These are phyloP conservation scores for Mucor plumbeus DNA, from an alignment of 371 early-diverging fungal genomes.

Conservation along the genomic window DNA sequence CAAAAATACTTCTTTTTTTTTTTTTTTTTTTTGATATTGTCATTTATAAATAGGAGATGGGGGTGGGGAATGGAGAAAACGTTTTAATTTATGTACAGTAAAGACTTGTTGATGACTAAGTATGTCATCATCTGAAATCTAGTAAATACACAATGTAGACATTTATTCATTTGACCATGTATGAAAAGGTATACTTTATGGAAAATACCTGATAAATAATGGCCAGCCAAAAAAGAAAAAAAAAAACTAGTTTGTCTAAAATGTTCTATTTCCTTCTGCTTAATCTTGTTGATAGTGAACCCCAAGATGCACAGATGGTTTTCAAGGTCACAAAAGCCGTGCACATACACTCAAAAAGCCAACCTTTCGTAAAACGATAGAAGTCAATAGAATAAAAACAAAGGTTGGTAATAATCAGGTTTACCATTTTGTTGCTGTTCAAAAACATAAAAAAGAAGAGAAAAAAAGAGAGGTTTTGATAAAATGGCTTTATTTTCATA, in stretches of 20 bases:
- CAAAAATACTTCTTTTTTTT: too few relatives aligned
- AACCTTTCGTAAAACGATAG: not conserved
- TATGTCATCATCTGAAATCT: not conserved
- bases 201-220: not conserved
- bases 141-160: not conserved
- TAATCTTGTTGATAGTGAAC: not conserved
- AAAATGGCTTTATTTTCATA: not conserved
- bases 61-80: conserved; percentile 1
- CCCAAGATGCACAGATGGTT: not conserved
- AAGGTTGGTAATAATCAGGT: not conserved
- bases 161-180: not conserved
- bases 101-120: not conserved
- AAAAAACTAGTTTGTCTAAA: too few relatives aligned
- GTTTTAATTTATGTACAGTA: not conserved
- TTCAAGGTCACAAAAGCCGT: not conserved
- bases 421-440: not conserved
- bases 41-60: not conserved
- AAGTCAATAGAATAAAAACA: not conserved
- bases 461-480: not conserved
- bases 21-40: too few relatives aligned
- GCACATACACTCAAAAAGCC: not conserved
- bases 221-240: too few relatives aligned
- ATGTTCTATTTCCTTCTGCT: not conserved
- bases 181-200: not conserved
- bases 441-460: not conserved